phyloP scores from a whole-genome alignment of 805 yeast genomes.

The Wickerhamomyces mucosus region DNA sequence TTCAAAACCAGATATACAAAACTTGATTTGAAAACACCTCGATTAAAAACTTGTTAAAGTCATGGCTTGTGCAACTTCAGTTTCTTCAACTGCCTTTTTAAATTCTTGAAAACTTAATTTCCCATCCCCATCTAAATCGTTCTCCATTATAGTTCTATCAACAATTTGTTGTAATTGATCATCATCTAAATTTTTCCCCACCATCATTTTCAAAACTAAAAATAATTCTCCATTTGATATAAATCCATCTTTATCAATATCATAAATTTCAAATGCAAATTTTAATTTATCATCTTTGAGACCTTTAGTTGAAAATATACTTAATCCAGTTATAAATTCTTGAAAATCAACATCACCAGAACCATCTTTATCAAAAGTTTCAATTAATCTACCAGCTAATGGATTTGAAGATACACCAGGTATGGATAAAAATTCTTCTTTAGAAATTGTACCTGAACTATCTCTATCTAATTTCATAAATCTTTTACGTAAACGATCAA shows the following conservation, averaged over 20 bases:
- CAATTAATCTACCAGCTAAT: constrained; percentile 80
- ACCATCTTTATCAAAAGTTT: constrained; percentile 87
- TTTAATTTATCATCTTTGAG: constrained; percentile 69
- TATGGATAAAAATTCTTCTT: constrained; percentile 79
- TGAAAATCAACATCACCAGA: constrained; percentile 93
- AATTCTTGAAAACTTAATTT: constrained; percentile 81
- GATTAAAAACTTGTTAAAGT: constrained; percentile 44
- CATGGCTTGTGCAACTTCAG: constrained; percentile 49
- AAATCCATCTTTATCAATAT: constrained; percentile 90
- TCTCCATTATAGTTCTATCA: constrained; percentile 94
- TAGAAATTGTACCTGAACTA: constrained; percentile 85
- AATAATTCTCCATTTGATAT: constrained; percentile 93
- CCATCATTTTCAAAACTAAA: constrained; percentile 92
- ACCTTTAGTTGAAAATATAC: constrained; percentile 82
- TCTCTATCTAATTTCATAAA: constrained; percentile 94
- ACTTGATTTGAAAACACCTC: background rate
- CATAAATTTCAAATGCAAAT: constrained; percentile 91
- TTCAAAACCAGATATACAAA: too few species aligned
- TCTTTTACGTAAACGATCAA: constrained; percentile 82
- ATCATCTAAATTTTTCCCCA: constrained; percentile 81
- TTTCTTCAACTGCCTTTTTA: constrained; percentile 47
- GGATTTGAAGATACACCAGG: constrained; percentile 93
- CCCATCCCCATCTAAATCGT: constrained; percentile 83
- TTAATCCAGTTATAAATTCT: constrained; percentile 81
- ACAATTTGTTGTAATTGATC: constrained; percentile 90